Conservation (phyloP, 192 early-diverging fungal species). For the Coemansia sp. region DNA sequence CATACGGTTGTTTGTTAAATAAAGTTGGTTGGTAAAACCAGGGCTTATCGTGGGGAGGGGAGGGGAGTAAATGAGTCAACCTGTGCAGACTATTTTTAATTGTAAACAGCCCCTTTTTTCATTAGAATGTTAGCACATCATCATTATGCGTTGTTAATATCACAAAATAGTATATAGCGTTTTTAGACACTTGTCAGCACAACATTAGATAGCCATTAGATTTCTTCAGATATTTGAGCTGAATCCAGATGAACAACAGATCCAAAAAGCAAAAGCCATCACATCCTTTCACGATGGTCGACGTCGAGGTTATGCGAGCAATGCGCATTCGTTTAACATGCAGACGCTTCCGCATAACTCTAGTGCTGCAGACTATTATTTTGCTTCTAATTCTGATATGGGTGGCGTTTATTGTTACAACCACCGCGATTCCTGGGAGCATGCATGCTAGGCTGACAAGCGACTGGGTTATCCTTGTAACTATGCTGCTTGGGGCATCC, state of each 20-base stretch:
- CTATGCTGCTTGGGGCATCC: slow-evolving; percentile 32
- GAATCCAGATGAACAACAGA: slow-evolving; percentile 12
- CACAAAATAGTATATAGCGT: neutral
- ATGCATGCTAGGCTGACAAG: slow-evolving; percentile 30
- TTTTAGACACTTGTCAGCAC: neutral
- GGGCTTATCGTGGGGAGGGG: neutral
- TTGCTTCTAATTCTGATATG: slow-evolving; percentile 40
- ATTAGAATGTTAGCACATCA: no score
- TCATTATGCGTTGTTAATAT: neutral
- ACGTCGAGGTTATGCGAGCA: slow-evolving; percentile 54
- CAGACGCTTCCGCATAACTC: slow-evolving; percentile 38
- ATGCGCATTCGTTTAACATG: slow-evolving; percentile 52
- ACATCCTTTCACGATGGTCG: slow-evolving; percentile 46
- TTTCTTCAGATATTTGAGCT: neutral
- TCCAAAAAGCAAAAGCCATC: slow-evolving; percentile 23
- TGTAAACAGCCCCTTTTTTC: no score
- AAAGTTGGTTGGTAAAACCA: neutral
- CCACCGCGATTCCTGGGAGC: slow-evolving; percentile 18
- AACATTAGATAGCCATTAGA: neutral
- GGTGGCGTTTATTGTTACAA: slow-evolving; percentile 33
- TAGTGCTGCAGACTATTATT: slow-evolving; percentile 27
- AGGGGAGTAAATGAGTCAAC: no score
- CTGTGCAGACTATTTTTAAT: no score
- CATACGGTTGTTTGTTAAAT: neutral
- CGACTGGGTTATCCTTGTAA: slow-evolving; percentile 51